A percentile compares a stretch with the other conserved stretches of the same genome.
Conservation (phyloP, 768 basidiomycete genomes). For the Collybia sordida region DNA sequence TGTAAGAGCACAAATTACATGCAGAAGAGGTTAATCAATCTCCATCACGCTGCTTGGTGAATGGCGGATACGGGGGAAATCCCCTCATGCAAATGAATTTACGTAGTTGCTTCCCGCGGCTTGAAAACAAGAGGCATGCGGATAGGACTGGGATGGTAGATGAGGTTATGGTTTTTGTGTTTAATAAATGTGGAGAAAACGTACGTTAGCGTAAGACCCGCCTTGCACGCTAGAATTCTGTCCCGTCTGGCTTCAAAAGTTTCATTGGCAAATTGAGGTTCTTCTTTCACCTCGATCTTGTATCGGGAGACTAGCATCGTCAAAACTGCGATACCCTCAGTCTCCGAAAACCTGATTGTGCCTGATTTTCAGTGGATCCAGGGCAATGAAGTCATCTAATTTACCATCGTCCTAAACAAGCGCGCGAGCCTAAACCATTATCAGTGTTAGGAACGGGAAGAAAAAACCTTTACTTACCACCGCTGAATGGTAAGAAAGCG, state of each 20-base stretch:
- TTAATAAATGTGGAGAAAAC: slow-evolving; percentile 21
- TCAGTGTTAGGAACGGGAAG: not conserved
- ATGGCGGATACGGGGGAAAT: too few relatives aligned
- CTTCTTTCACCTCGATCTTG: slow-evolving; percentile 48
- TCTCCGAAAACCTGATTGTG: slow-evolving; percentile 43
- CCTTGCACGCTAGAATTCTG: slow-evolving; percentile 35
- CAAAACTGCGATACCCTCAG: slow-evolving; percentile 50
- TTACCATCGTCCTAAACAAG: slow-evolving; percentile 45
- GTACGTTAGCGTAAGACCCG: slow-evolving; percentile 42
- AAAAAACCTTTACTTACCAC: slow-evolving; percentile 25
- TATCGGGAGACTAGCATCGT: slow-evolving; percentile 47
- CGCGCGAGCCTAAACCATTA: slow-evolving; percentile 34
- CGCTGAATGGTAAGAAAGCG: slow-evolving; percentile 54
- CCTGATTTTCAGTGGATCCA: not conserved
- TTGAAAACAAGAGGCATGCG: slow-evolving; percentile 33
- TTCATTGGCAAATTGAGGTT: slow-evolving; percentile 46
- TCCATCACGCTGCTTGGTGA: too few relatives aligned
- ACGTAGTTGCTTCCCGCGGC: slow-evolving; percentile 18
- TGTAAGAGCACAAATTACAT: too few relatives aligned
- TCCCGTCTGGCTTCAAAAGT: slow-evolving; percentile 44
- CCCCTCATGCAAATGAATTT: too few relatives aligned
- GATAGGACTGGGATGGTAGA: slow-evolving; percentile 22
- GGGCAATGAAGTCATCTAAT: slow-evolving; percentile 18
- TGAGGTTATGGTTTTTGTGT: not conserved
- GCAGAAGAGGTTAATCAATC: too few relatives aligned